phyloP scores from a whole-genome alignment of 306 rosid species.

The Malus orientalis region DNA sequence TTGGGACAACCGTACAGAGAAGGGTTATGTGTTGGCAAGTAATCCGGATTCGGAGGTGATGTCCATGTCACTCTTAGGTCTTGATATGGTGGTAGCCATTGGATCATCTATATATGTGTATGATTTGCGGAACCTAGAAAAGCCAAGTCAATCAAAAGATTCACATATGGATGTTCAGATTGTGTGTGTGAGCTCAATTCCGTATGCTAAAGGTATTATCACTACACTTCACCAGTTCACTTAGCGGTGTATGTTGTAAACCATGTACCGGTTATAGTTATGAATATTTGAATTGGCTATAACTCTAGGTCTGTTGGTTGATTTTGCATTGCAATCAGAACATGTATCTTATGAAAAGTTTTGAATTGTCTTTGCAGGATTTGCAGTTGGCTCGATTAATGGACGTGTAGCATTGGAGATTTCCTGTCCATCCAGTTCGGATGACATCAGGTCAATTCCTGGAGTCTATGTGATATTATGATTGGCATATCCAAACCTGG shows the following conservation, averaged over 20 bases:
- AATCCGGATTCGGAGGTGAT: constrained; percentile 47
- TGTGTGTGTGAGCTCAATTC: constrained; percentile 46
- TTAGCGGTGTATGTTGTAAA: not conserved
- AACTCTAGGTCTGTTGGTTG: not conserved
- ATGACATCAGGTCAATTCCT: constrained; percentile 54
- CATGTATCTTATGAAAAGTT: not conserved
- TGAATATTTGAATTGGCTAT: not conserved
- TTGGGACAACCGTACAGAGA: constrained; percentile 55
- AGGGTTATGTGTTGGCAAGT: constrained; percentile 26
- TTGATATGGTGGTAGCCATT: constrained; percentile 40
- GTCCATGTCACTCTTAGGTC: constrained; percentile 65
- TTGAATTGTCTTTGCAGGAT: constrained; percentile 47
- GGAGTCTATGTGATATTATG: not conserved
- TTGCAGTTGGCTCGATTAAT: constrained; percentile 84
- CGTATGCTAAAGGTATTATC: constrained; percentile 51
- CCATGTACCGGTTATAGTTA: constrained; percentile 1
- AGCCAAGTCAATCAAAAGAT: constrained; percentile 37
- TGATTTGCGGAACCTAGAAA: constrained; percentile 61
- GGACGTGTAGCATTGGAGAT: constrained; percentile 76
- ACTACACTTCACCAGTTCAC: not conserved
- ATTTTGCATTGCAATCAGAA: not conserved
- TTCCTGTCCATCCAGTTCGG: constrained; percentile 36
- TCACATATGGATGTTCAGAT: constrained; percentile 43
- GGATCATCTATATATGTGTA: constrained; percentile 48
- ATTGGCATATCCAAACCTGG: not conserved